Evolutionary conservation across 2,329 filamentous ascomycete genomes (phyloP), one percentile per base, ranked within the genome.

Genomic region (Trichoderma sp.): DNA sequence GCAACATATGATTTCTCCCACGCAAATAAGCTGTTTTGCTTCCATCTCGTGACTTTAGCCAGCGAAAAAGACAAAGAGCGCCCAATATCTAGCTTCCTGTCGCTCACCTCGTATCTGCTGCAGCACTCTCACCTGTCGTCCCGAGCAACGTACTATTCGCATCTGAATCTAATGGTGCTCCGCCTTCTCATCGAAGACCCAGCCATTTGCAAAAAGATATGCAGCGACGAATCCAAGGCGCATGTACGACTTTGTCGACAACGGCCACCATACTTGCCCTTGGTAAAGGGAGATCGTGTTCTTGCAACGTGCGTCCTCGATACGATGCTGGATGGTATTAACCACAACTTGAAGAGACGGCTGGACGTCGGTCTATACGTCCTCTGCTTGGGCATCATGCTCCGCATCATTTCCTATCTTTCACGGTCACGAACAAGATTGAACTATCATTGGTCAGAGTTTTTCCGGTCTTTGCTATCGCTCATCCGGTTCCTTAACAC

Each of bases 11-110:
- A 98, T 78, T 98, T 98, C 77, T 89, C 90, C 3, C 92, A 97
- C 76, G 92, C 94, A 40, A 99, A 98, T 83, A 98, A 97, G 80
- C 85, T 97, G 10, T 98, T 99, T 80, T 95, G 93, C 79, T 91
- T 92, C 78, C 94, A 91, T 74, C 81, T 99, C 55, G 88, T 97
- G 63, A 90, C 88, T 2, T 77, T 89, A 29, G 76, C 86, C 6
- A 80, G 89, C 0, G 88, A 89, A 60, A 90, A 90, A 73, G 87
- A 85, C 53, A 84, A 88, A 60, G 90, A 95, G 75, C 87, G 90
- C 1, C 92, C 94, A 0, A 90, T 99, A 72, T 89, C 91, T 58
- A 90, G 88, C 73, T 96, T 95, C 76, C 83, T 98, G 33, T 98
- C 95, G 0, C 84, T 97, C 55, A 92, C 92, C 4, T 98, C 95